These are phyloP conservation scores for Mycena chlorophos DNA, from an alignment of 768 basidiomycete species.

Conservation along the genomic window DNA sequence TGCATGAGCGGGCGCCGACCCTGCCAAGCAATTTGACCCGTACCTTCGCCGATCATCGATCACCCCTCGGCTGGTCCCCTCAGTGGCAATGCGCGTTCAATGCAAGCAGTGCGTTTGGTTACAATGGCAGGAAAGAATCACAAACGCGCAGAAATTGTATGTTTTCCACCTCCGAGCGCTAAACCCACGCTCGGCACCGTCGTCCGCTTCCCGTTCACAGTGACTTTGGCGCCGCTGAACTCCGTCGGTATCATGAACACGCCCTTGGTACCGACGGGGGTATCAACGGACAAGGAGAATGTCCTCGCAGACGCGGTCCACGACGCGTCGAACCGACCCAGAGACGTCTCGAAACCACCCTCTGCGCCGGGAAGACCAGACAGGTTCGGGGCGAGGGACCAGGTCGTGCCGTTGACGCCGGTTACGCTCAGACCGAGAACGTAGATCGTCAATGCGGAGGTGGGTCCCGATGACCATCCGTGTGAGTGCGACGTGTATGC, in stretches of 20 bases:
- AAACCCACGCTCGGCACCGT: background rate
- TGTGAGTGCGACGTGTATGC: constrained; percentile 62
- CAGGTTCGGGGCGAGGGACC: constrained; percentile 49
- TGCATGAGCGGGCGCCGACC: no score
- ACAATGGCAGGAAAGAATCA: no score
- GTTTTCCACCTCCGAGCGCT: constrained; percentile 2
- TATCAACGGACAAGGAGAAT: constrained; percentile 27
- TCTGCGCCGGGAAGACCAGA: constrained; percentile 40
- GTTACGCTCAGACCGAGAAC: constrained; percentile 55
- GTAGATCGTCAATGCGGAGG: constrained; percentile 57
- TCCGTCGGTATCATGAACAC: constrained; percentile 28
- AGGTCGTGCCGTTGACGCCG: constrained; percentile 46
- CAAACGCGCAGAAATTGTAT: no score
- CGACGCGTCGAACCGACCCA: constrained; percentile 51
- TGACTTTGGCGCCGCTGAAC: constrained; percentile 12
- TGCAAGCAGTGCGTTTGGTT: no score
- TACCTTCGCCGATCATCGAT: no score
- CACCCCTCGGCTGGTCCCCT: no score
- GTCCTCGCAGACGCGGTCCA: constrained; percentile 36
- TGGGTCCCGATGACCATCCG: constrained; percentile 61
- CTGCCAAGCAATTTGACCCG: no score
- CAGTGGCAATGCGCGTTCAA: no score
- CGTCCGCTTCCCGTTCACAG: constrained; percentile 20
- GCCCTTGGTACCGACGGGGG: constrained; percentile 35
- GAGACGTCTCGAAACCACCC: constrained; percentile 53